Conservation (phyloP, 768 basidiomycete species). For the Auricularia sp. region DNA sequence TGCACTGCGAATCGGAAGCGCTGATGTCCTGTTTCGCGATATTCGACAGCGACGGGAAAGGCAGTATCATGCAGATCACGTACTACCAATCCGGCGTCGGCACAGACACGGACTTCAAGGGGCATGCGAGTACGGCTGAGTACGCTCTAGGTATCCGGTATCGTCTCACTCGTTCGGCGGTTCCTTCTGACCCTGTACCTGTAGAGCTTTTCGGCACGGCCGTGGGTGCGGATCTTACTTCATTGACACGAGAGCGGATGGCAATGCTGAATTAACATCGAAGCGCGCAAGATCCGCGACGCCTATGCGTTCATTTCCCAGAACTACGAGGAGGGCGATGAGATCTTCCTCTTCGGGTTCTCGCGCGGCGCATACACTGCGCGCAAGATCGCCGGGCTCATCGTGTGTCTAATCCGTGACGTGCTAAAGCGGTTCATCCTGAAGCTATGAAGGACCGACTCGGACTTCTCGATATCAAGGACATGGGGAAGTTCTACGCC, state of each 20-base stretch:
- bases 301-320: conserved; percentile 10
- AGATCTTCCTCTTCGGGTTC: conserved; percentile 12
- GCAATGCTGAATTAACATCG: background rate
- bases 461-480: conserved; percentile 9
- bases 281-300: conserved; percentile 6
- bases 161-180: background rate
- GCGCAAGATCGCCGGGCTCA: conserved; percentile 9
- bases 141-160: background rate
- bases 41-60: background rate
- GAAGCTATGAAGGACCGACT: background rate
- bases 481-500: conserved; percentile 9
- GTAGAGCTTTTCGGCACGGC: background rate
- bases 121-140: background rate
- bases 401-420: background rate
- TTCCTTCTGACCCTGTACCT: background rate
- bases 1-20: background rate
- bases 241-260: background rate
- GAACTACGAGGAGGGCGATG: conserved; percentile 8
- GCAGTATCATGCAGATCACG: background rate
- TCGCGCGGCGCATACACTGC: conserved; percentile 13
- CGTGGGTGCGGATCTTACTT: background rate
- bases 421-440: background rate
- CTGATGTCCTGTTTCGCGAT: background rate
- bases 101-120: background rate
- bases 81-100: background rate